These are phyloP conservation scores for Kentomonas sorsogonicus DNA, from an alignment of 208 protist species.

Conservation along the genomic window DNA sequence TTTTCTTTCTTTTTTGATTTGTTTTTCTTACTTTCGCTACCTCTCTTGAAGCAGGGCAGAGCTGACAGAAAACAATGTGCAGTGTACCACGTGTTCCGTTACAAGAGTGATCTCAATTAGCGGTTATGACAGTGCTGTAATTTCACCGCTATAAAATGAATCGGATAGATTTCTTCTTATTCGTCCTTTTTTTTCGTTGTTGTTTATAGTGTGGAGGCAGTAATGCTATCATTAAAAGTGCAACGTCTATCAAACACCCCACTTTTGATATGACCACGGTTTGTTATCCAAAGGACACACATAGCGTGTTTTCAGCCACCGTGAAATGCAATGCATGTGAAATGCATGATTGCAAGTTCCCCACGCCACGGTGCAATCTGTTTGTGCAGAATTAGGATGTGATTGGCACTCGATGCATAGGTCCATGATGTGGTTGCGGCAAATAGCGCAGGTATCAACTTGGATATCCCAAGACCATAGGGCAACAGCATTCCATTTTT, in stretches of 20 bases:
- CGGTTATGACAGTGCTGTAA: no score
- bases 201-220: neutral
- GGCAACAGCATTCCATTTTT: slow-evolving; percentile 98
- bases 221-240: no score
- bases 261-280: slow-evolving; percentile 97
- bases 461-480: slow-evolving; percentile 98
- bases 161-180: no score
- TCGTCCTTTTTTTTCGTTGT: neutral
- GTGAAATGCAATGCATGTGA: slow-evolving; percentile 98
- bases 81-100: no score
- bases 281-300: slow-evolving; percentile 97
- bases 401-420: slow-evolving; percentile 98
- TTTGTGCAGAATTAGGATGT: slow-evolving; percentile 87
- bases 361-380: slow-evolving; percentile 97
- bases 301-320: slow-evolving; percentile 98
- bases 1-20: no score
- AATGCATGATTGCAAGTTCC: slow-evolving; percentile 98
- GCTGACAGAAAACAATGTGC: no score
- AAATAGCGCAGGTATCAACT: slow-evolving; percentile 98
- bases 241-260: slow-evolving; percentile 91
- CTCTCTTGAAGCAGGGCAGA: no score
- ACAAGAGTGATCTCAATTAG: no score
- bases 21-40: no score
- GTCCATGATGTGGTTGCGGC: slow-evolving; percentile 99
- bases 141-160: no score